Percentiles rank a stretch among this genome's conserved stretches.
Conservation (phyloP, 805 yeast genomes). For the Scheffersomyces lignosus region DNA sequence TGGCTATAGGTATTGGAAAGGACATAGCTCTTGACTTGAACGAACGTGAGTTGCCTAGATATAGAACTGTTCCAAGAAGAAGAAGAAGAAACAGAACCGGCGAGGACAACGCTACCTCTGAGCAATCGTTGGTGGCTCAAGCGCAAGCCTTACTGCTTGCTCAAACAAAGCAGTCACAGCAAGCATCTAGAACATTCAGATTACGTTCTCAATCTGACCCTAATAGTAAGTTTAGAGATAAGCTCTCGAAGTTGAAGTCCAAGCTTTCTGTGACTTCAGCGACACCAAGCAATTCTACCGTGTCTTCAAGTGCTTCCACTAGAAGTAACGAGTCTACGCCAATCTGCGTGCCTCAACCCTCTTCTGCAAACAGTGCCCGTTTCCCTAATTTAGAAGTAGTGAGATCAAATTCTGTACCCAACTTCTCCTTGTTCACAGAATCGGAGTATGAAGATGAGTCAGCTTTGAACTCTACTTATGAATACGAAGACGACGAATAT, state of each 20-base stretch:
- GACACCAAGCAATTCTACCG: not conserved
- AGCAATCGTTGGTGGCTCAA: no score
- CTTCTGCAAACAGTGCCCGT: not conserved
- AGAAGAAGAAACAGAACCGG: slow-evolving; percentile 45
- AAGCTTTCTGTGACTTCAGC: slow-evolving; percentile 11
- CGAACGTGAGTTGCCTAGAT: slow-evolving; percentile 69
- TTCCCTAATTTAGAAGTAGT: slow-evolving; percentile 3
- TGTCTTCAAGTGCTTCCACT: not conserved
- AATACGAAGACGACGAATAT: slow-evolving; percentile 10
- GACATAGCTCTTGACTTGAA: slow-evolving; percentile 78
- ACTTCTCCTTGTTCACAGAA: slow-evolving; percentile 4
- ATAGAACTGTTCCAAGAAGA: slow-evolving; percentile 79
- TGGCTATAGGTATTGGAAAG: slow-evolving; percentile 68
- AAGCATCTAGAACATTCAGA: not conserved
- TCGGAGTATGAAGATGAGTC: slow-evolving; percentile 2
- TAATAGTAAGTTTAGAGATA: slow-evolving; percentile 14
- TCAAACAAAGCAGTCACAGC: slow-evolving; percentile 4
- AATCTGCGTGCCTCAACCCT: no score
- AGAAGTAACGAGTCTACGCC: not conserved
- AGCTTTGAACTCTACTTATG: slow-evolving; percentile 2
- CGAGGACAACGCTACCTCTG: slow-evolving; percentile 1
- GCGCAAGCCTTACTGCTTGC: slow-evolving; percentile 7
- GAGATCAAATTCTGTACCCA: slow-evolving; percentile 3
- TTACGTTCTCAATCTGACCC: slow-evolving; percentile 23
- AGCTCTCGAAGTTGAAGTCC: slow-evolving; percentile 21